phyloP scores from a whole-genome alignment of 306 rosid species.

The Cajanus cajan region DNA sequence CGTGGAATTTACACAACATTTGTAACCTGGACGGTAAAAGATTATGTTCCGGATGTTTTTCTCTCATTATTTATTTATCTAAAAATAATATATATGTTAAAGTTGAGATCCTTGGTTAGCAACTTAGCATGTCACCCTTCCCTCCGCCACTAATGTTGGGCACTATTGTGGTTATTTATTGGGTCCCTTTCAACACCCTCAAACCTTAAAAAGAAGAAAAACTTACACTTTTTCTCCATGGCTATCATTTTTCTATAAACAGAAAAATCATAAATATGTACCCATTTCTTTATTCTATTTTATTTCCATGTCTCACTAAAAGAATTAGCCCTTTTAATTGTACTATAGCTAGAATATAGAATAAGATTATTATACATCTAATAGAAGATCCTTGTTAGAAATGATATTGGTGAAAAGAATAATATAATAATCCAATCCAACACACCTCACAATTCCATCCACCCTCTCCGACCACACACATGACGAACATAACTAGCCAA shows the following conservation, averaged over 20 bases:
- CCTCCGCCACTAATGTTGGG: conserved; percentile 22
- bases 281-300: too few species aligned
- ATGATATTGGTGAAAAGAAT: neutral
- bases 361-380: neutral
- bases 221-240: neutral
- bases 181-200: conserved; percentile 25
- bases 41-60: too few species aligned
- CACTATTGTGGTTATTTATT: neutral
- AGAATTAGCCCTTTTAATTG: neutral
- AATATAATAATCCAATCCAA: too few species aligned
- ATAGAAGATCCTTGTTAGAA: neutral
- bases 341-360: neutral
- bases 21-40: too few species aligned
- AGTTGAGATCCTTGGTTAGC: neutral
- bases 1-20: too few species aligned
- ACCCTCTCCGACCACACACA: neutral
- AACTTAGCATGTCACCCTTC: conserved; percentile 18
- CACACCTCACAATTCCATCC: neutral
- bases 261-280: neutral
- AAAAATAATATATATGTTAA: neutral
- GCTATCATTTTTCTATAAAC: neutral
- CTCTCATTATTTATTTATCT: neutral
- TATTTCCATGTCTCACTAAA: too few species aligned
- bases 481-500: neutral
- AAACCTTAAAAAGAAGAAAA: neutral